phyloP scores from a whole-genome alignment of 768 basidiomycete genomes.

The Hericium coralloides region DNA sequence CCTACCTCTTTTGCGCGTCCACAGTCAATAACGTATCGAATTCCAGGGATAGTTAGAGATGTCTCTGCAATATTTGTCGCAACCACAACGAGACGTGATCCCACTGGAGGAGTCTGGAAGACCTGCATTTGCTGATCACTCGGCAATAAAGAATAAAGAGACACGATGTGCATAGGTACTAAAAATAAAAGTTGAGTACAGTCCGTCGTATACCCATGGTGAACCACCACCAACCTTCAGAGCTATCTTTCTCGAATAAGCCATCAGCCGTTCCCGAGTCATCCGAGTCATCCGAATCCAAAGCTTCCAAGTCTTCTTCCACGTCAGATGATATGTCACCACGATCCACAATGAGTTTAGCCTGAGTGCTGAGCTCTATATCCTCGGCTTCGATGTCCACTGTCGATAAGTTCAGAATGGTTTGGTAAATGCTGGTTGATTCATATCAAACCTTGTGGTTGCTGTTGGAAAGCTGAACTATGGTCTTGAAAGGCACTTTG shows the following conservation, averaged over 20 bases:
- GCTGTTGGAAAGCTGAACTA: constrained; percentile 15
- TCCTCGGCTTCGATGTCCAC: constrained; percentile 76
- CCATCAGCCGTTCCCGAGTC: constrained; percentile 42
- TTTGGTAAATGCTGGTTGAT: neutral
- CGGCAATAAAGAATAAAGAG: constrained; percentile 86
- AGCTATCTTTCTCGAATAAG: constrained; percentile 34
- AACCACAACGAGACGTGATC: constrained; percentile 82
- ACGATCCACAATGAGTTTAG: neutral
- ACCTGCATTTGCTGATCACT: constrained; percentile 95
- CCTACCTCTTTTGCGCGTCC: constrained; percentile 89
- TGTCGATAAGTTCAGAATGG: too few relatives aligned
- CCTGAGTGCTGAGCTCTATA: constrained; percentile 49
- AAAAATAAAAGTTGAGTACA: neutral
- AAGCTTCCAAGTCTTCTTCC: constrained; percentile 64
- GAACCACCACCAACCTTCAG: constrained; percentile 41
- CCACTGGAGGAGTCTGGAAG: constrained; percentile 76
- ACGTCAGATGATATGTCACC: constrained; percentile 18
- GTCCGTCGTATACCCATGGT: constrained; percentile 3
- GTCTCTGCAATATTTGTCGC: constrained; percentile 97
- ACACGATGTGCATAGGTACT: constrained; percentile 94
- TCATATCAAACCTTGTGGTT: constrained; percentile 36
- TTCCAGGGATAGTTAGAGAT: constrained; percentile 92
- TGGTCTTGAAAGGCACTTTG: constrained; percentile 5
- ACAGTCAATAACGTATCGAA: constrained; percentile 96
- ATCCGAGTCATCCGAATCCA: constrained; percentile 62